These are phyloP conservation scores for Fusarium dimerum DNA, from an alignment of 2,329 filamentous ascomycete genomes.

Conservation along the genomic window DNA sequence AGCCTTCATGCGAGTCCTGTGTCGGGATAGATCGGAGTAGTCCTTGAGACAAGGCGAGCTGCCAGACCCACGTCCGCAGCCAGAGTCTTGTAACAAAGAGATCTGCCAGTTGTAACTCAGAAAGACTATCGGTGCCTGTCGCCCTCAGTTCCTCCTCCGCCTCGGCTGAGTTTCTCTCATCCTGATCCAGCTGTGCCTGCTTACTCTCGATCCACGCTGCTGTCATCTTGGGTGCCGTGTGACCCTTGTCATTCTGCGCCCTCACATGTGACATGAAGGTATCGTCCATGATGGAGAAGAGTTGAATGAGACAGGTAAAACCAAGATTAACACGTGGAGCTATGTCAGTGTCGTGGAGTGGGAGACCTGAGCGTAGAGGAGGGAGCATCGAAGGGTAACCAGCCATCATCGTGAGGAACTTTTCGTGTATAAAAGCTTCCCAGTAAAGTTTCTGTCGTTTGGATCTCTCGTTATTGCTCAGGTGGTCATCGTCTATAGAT, in stretches of 20 bases:
- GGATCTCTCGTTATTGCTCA: slow-evolving; percentile 16
- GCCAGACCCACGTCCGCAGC: slow-evolving; percentile 44
- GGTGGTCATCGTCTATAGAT: slow-evolving; percentile 6
- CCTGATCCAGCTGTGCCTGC: slow-evolving; percentile 40
- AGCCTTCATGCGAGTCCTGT: slow-evolving; percentile 35
- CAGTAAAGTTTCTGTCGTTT: slow-evolving; percentile 51
- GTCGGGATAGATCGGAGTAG: slow-evolving; percentile 37
- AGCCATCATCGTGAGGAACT: slow-evolving; percentile 53
- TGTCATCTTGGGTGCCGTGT: slow-evolving; percentile 27
- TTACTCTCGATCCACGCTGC: slow-evolving; percentile 43
- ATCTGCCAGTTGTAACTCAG: slow-evolving; percentile 42
- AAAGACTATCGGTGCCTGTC: slow-evolving; percentile 28
- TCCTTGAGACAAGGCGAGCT: slow-evolving; percentile 41
- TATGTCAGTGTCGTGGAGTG: slow-evolving; percentile 33
- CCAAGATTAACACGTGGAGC: slow-evolving; percentile 37
- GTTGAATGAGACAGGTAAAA: slow-evolving; percentile 37
- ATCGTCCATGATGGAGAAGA: slow-evolving; percentile 41
- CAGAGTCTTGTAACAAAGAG: slow-evolving; percentile 42
- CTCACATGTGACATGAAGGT: slow-evolving; percentile 40
- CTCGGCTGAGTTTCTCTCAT: slow-evolving; percentile 36
- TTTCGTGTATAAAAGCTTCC: slow-evolving; percentile 58
- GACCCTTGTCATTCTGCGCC: slow-evolving; percentile 28
- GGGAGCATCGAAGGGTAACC: slow-evolving; percentile 41
- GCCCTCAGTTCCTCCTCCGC: slow-evolving; percentile 26
- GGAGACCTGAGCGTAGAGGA: slow-evolving; percentile 30